Evolutionary conservation across 352 stramenopile species (phyloP).

Genomic region (Globisporangium solare): DNA sequence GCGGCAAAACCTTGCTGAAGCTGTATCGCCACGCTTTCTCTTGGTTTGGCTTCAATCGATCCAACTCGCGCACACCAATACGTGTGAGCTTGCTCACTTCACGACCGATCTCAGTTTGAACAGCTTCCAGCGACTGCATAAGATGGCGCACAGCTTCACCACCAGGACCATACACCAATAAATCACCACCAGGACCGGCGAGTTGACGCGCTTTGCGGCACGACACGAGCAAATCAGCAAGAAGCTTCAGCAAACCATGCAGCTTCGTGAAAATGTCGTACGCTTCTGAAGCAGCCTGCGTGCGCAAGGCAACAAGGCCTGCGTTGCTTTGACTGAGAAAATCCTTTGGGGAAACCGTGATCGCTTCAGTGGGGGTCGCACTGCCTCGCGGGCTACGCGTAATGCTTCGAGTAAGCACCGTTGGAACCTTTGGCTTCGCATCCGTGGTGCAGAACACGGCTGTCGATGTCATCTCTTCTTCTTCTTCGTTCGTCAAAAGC

Average conservation of each 20-base stretch:
- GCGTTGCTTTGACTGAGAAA: slow-evolving; percentile 74
- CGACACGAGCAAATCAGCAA: slow-evolving; percentile 78
- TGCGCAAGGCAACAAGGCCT: slow-evolving; percentile 61
- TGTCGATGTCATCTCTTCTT: slow-evolving; percentile 61
- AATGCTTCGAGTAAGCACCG: slow-evolving; percentile 55
- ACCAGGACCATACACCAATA: slow-evolving; percentile 81
- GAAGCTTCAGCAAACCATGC: slow-evolving; percentile 73
- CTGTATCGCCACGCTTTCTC: slow-evolving; percentile 83
- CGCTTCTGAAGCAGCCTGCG: slow-evolving; percentile 47
- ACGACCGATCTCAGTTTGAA: slow-evolving; percentile 73
- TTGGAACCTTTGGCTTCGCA: slow-evolving; percentile 58
- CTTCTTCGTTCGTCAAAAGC: slow-evolving; percentile 64
- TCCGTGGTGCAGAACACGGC: slow-evolving; percentile 72
- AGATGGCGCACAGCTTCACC: slow-evolving; percentile 76
- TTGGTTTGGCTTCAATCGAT: slow-evolving; percentile 83
- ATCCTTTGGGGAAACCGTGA: slow-evolving; percentile 47
- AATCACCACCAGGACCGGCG: slow-evolving; percentile 70
- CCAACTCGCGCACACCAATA: slow-evolving; percentile 75
- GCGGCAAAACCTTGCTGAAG: slow-evolving; percentile 77
- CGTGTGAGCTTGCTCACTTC: slow-evolving; percentile 74
- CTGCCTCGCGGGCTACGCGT: slow-evolving; percentile 43
- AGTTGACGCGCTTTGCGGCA: slow-evolving; percentile 80
- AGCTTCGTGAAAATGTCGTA: slow-evolving; percentile 75
- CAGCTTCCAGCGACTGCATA: slow-evolving; percentile 79
- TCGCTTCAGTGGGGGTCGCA: slow-evolving; percentile 34